phyloP scores from a whole-genome alignment of 805 yeast species.

The Ascoidea tarda region DNA sequence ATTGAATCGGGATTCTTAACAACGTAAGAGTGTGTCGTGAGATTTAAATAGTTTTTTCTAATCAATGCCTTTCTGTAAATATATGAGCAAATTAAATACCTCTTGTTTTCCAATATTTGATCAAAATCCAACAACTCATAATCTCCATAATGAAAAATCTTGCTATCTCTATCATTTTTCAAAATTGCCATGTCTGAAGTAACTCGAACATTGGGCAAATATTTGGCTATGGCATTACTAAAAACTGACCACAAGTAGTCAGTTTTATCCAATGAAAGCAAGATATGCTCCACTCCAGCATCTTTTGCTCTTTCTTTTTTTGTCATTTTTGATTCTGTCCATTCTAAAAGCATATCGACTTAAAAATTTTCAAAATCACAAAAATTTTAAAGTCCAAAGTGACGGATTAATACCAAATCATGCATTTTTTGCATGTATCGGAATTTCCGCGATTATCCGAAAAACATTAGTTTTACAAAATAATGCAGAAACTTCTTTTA shows the following conservation, averaged over 20 bases:
- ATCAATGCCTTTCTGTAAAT: slow-evolving; percentile 83
- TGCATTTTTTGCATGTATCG: too few relatives aligned
- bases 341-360: too few relatives aligned
- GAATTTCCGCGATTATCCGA: too few relatives aligned
- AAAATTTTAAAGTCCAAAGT: too few relatives aligned
- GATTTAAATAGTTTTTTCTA: slow-evolving; percentile 79
- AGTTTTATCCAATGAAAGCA: slow-evolving; percentile 19
- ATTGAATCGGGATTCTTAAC: slow-evolving; percentile 65
- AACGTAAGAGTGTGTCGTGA: slow-evolving; percentile 59
- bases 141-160: slow-evolving; percentile 69
- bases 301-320: too few relatives aligned
- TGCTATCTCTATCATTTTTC: slow-evolving; percentile 12
- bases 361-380: too few relatives aligned
- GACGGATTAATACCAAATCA: too few relatives aligned
- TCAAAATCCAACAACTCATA: slow-evolving; percentile 84
- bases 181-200: slow-evolving; percentile 14
- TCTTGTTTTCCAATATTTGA: slow-evolving; percentile 26
- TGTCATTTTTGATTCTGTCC: too few relatives aligned
- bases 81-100: slow-evolving; percentile 64
- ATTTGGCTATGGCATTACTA: slow-evolving; percentile 15
- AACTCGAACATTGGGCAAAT: slow-evolving; percentile 21
- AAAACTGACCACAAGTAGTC: slow-evolving; percentile 30
- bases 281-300: background rate
- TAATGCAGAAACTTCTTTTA: too few relatives aligned
- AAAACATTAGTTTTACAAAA: too few relatives aligned